Percentiles rank a stretch among this genome's conserved stretches.
phyloP scores from a whole-genome alignment of 257 asterid species.

The Verbena officinalis region DNA sequence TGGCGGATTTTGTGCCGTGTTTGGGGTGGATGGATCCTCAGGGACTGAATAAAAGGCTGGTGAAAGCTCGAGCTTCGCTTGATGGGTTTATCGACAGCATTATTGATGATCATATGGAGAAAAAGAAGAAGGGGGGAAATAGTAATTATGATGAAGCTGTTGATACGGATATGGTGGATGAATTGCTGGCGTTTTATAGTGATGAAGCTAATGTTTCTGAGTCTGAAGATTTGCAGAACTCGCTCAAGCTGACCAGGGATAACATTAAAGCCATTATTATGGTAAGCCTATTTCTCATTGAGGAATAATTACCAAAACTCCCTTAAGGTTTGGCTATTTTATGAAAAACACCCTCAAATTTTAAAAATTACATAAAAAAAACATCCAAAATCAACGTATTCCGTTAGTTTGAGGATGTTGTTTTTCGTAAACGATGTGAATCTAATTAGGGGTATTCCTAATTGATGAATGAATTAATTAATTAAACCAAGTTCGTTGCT shows the following conservation, averaged over 20 bases:
- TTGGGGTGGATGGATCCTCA: constrained; percentile 62
- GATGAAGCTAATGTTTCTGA: constrained; percentile 47
- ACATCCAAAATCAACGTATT: too few species aligned
- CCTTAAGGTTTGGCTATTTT: too few species aligned
- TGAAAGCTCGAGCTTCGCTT: constrained; percentile 65
- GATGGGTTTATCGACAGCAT: constrained; percentile 75
- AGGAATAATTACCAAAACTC: too few species aligned
- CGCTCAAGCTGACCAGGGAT: constrained; percentile 59
- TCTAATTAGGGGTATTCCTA: too few species aligned
- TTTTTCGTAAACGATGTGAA: too few species aligned
- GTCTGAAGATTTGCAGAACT: constrained; percentile 54
- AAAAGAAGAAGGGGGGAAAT: constrained; percentile 22
- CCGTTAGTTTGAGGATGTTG: too few species aligned
- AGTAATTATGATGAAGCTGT: not conserved
- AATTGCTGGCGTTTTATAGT: constrained; percentile 62
- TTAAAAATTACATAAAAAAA: too few species aligned
- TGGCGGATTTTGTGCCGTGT: constrained; percentile 76
- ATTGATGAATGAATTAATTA: too few species aligned
- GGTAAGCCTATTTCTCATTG: constrained; percentile 49
- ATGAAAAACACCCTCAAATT: too few species aligned
- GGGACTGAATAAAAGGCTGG: constrained; percentile 52
- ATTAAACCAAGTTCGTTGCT: not conserved
- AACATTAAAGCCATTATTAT: constrained; percentile 86
- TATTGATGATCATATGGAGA: constrained; percentile 65
- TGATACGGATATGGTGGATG: constrained; percentile 84